These are phyloP conservation scores for Trichoderma parareesei DNA, from an alignment of 495 filamentous ascomycete species.

Conservation along the genomic window DNA sequence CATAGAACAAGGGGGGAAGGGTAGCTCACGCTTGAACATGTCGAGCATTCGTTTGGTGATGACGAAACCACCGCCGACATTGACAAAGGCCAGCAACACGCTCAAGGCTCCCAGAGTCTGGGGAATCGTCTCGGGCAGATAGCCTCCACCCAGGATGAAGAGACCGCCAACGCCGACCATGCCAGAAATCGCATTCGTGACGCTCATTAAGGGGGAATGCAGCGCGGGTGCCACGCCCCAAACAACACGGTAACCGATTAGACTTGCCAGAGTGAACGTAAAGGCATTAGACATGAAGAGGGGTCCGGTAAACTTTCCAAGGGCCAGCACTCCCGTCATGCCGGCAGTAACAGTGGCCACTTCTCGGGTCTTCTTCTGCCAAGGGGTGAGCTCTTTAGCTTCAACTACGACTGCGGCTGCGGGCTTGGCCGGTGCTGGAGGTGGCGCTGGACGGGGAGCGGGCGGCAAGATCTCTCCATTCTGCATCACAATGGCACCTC, in stretches of 20 bases:
- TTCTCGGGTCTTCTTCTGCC: constrained; percentile 65
- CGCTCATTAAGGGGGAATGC: constrained; percentile 76
- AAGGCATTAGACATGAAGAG: constrained; percentile 77
- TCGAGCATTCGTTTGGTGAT: constrained; percentile 87
- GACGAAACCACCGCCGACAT: constrained; percentile 74
- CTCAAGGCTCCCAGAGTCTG: constrained; percentile 67
- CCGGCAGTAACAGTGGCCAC: constrained; percentile 60
- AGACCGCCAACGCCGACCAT: constrained; percentile 80
- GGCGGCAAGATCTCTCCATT: constrained; percentile 66
- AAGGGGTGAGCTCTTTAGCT: constrained; percentile 60
- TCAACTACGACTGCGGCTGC: constrained; percentile 48
- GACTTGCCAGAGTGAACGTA: constrained; percentile 66
- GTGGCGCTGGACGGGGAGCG: constrained; percentile 62
- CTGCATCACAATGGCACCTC: constrained; percentile 67
- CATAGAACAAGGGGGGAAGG: neutral
- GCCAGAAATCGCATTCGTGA: constrained; percentile 79
- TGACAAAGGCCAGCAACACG: constrained; percentile 73
- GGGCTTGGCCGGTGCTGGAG: constrained; percentile 46
- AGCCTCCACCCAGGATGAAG: constrained; percentile 72
- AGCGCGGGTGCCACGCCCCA: constrained; percentile 72
- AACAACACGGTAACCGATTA: constrained; percentile 74
- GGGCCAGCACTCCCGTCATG: constrained; percentile 60
- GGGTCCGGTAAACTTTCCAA: constrained; percentile 70
- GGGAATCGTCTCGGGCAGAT: constrained; percentile 64
- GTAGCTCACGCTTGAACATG: constrained; percentile 63